Conservation (phyloP, 345 rosid species). For the Mercurialis annua region DNA sequence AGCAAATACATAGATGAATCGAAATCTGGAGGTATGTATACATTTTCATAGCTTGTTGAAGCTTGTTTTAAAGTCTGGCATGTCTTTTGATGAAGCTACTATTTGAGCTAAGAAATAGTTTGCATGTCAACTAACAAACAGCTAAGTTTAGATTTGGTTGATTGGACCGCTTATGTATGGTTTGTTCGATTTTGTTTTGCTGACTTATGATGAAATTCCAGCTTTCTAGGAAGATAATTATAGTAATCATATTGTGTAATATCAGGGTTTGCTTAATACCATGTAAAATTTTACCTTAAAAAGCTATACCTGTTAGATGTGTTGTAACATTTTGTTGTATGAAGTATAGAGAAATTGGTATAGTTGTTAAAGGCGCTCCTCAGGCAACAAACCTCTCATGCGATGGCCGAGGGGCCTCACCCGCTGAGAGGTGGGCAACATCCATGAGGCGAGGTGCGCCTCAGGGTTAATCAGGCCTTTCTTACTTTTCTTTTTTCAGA, state of each 20-base stretch:
- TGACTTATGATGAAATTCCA: background rate
- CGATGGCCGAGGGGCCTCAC: too few relatives aligned
- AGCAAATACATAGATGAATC: background rate
- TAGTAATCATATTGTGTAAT: background rate
- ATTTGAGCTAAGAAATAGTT: background rate
- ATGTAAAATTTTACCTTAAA: background rate
- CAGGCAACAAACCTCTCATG: too few relatives aligned
- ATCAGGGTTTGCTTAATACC: background rate
- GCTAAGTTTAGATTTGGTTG: slow-evolving; percentile 1
- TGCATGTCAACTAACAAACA: background rate
- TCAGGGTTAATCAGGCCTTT: too few relatives aligned
- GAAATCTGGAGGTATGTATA: slow-evolving; percentile 32
- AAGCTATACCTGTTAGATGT: background rate
- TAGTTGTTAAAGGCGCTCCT: too few relatives aligned
- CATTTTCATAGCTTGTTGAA: background rate
- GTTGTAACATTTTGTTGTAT: background rate
- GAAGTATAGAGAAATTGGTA: background rate
- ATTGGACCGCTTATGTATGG: background rate
- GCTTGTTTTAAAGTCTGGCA: background rate
- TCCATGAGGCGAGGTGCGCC: too few relatives aligned
- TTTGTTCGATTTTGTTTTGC: background rate
- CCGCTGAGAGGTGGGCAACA: too few relatives aligned
- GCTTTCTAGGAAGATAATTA: background rate
- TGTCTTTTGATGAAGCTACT: background rate
- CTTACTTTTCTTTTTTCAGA: too few relatives aligned